Evolutionary conservation across 2,329 filamentous ascomycete genomes (phyloP), one percentile per base, ranked within the genome.

Genomic region (Colletotrichum echinochloae): DNA sequence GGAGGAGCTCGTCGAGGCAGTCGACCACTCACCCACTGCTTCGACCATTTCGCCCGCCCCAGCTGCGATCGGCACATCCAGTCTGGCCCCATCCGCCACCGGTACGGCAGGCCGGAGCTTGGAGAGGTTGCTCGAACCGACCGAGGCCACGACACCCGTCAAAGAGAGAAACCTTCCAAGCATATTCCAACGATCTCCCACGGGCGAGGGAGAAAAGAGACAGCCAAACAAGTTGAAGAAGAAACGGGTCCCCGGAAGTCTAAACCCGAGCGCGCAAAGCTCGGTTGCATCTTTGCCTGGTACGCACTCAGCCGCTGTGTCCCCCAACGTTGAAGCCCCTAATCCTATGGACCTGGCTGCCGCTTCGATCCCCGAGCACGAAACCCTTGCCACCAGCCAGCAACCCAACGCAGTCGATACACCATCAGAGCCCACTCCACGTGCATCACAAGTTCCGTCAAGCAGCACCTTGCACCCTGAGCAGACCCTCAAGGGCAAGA

Each of bases 161-260:
- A 90, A 87, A 72, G 92, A 94, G 66, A 88, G 90, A 37, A 91
- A 89, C 70, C 80, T 97, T 65, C 86, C 92, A 61, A 89, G 84
- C 75, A 83, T 97, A 46, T 92, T 97, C 76, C 88, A 92, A 76
- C 88, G 91, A 73, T 91, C 92, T 2, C 89, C 91, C 1, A 86
- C 87, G 0, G 85, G 83, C 51, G 86, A 84, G 23, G 86, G 83
- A 46, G 91, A 91, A 72, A 90, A 88, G 75, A 89, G 93, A 55
- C 92, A 91, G 78, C 94, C 94, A 0, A 98, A 97, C 77, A 97
- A 98, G 81, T 84, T 99, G 61, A 92, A 92, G 80, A 98, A 98
- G 85, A 97, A 94, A 81, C 87, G 91, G 73, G 84, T 92, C 65
- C 91, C 93, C 0, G 91, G 90, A 51, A 94, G 93, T 76, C 82